A percentile compares a stretch with the other conserved stretches of the same genome.
phyloP scores from a whole-genome alignment of 176 grass and related monocot genomes.

The Carex pumila region DNA sequence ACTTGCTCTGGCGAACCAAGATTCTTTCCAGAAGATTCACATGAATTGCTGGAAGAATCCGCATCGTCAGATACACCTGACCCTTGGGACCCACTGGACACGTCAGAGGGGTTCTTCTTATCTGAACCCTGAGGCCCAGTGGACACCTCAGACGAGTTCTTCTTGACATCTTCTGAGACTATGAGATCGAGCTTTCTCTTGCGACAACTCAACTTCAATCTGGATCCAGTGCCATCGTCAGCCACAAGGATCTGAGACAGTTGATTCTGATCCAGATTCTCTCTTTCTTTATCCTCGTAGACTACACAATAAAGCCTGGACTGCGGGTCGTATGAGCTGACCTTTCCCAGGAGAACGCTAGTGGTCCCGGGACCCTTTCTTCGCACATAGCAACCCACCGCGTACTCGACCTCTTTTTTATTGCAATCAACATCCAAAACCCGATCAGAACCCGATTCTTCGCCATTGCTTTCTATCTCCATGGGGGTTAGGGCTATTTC shows the following conservation, averaged over 20 bases:
- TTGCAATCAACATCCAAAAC: not conserved
- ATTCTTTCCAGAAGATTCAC: constrained; percentile 38
- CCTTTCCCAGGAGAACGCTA: constrained; percentile 48
- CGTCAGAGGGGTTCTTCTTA: constrained; percentile 48
- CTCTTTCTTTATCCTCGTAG: constrained; percentile 44
- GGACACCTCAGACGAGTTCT: constrained; percentile 25
- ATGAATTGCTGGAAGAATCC: constrained; percentile 71
- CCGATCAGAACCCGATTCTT: not conserved
- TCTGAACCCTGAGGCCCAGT: constrained; percentile 33
- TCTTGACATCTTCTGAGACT: constrained; percentile 41
- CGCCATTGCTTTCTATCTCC: not conserved
- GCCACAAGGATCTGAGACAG: constrained; percentile 27
- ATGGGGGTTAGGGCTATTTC: not conserved
- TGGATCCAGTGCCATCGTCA: constrained; percentile 30
- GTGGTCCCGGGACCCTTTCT: constrained; percentile 6
- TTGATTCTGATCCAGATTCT: constrained; percentile 33
- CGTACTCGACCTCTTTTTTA: constrained; percentile 25
- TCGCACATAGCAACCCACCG: constrained; percentile 61
- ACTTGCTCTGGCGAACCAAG: constrained; percentile 15
- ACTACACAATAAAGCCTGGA: constrained; percentile 10
- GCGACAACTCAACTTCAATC: constrained; percentile 75
- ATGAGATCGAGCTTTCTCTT: constrained; percentile 85
- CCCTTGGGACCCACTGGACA: constrained; percentile 53
- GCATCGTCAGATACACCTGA: constrained; percentile 51
- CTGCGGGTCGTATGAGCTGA: constrained; percentile 17